Evolutionary conservation across 352 stramenopile genomes (phyloP).

Genomic region (Thalassiosira delicatula): DNA sequence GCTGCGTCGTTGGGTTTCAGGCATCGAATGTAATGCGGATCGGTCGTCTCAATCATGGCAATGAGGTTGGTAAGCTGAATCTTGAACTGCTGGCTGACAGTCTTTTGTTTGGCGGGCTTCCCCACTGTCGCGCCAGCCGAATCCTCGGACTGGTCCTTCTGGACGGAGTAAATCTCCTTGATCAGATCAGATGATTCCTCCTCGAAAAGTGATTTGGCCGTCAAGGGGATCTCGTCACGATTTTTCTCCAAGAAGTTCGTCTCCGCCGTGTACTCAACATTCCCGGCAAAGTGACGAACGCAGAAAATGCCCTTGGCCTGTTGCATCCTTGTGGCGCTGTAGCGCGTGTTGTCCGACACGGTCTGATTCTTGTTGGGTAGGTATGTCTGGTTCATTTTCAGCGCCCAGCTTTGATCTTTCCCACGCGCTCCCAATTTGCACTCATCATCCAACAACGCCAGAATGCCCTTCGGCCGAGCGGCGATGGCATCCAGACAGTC

Average conservation of each 20-base stretch:
- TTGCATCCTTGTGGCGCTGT: constrained; percentile 80
- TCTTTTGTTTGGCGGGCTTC: constrained; percentile 77
- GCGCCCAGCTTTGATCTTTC: constrained; percentile 71
- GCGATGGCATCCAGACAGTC: constrained; percentile 97
- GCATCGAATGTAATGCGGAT: constrained; percentile 95
- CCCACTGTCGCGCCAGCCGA: background rate
- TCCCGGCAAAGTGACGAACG: constrained; percentile 83
- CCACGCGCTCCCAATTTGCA: constrained; percentile 86
- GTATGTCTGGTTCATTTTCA: constrained; percentile 84
- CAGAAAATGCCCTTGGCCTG: constrained; percentile 82
- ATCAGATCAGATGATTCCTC: constrained; percentile 76
- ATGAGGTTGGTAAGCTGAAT: constrained; percentile 90
- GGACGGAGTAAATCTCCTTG: constrained; percentile 81
- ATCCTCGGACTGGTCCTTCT: constrained; percentile 73
- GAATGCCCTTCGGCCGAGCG: constrained; percentile 77
- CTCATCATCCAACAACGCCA: constrained; percentile 94
- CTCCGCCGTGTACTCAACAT: constrained; percentile 81
- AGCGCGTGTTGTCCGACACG: constrained; percentile 82
- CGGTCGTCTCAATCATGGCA: constrained; percentile 91
- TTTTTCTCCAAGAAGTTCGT: constrained; percentile 87
- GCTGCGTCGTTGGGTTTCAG: constrained; percentile 96
- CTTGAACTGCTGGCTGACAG: constrained; percentile 87
- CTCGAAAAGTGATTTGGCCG: constrained; percentile 81
- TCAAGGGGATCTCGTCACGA: constrained; percentile 84
- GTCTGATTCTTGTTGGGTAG: constrained; percentile 77